Evolutionary conservation across 768 basidiomycete genomes (phyloP), one percentile per base, ranked within the genome.

Genomic region (Mycena galericulata): DNA sequence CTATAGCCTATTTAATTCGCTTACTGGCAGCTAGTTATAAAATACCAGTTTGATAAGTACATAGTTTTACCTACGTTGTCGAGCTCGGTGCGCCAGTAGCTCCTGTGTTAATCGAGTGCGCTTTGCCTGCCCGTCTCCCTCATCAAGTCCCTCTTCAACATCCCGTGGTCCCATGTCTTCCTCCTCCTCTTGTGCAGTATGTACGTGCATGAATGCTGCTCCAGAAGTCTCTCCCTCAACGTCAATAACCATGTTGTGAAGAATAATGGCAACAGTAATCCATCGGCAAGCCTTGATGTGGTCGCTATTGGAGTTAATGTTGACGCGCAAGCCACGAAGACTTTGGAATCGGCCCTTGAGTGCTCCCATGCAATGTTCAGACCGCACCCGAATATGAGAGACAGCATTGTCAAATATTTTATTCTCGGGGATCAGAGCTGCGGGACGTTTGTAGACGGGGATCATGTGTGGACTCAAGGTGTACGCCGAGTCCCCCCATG

Each of bases 331-430:
- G 47, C 72, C 79, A 7, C 71, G 73, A 8, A 81, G 70, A 43
- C 73, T 78, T 65, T 80, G 79, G 34, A 76, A 82, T n/a, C 81
- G 69, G 5, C 76, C 75, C 59, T 82, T 81, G 5, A 82, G 47
- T 3, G 75, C 75, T 15, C 81, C 81, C 74, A 82, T 81, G 54
- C 77, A 79, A 61, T 82, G 80, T 60, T 82, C 79, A 9, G 80
- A 82, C 6, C 74, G 74, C 2, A 82, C 77, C n/a, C 75, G 72
- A 38, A 81, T 46, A 32, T 69, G 72, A 11, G 80, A 72, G 40
- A 79, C 69, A 32, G 60, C 41, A 9, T 62, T 62, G 58, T 81
- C 76, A 65, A 80, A 82, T 18, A 72, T 20, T 4, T 68, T 61
- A 71, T 81, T 81, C 15, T 70, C 63, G 1, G 75, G 73, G 11